phyloP scores from a whole-genome alignment of 257 asterid genomes.

The Echites panduratus region DNA sequence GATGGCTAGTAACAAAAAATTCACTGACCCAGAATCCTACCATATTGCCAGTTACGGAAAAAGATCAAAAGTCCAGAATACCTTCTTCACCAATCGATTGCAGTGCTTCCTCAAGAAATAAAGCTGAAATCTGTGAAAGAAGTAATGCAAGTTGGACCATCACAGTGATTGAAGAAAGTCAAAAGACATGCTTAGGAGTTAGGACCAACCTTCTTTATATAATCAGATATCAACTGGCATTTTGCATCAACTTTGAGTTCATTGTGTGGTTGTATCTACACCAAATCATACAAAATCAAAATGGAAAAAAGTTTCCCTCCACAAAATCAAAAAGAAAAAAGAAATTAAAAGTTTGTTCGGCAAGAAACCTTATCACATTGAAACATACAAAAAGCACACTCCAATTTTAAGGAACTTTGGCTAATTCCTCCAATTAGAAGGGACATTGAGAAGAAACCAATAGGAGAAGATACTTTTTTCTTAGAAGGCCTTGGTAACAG shows the following conservation, averaged over 20 bases:
- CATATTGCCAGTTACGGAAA: neutral
- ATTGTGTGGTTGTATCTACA: conserved; percentile 51
- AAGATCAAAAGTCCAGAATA: conserved; percentile 5
- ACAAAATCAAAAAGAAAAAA: neutral
- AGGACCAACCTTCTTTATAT: conserved; percentile 54
- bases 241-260: conserved; percentile 48
- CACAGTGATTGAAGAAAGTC: conserved; percentile 8
- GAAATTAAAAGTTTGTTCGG: too few relatives aligned
- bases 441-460: neutral
- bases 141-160: conserved; percentile 5
- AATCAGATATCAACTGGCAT: conserved; percentile 54
- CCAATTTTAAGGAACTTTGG: neutral
- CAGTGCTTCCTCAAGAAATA: conserved; percentile 30
- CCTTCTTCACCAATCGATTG: conserved; percentile 37
- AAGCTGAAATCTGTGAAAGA: conserved; percentile 40
- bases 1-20: neutral
- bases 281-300: conserved; percentile 7
- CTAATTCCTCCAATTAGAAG: neutral
- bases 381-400: neutral
- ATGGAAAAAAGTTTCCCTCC: neutral
- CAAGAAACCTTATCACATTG: neutral
- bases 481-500: neutral
- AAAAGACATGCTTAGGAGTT: conserved; percentile 8
- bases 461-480: neutral
- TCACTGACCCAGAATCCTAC: neutral